Evolutionary conservation across 2,329 filamentous ascomycete species (phyloP).

Genomic region (Pezicula rhizophila): DNA sequence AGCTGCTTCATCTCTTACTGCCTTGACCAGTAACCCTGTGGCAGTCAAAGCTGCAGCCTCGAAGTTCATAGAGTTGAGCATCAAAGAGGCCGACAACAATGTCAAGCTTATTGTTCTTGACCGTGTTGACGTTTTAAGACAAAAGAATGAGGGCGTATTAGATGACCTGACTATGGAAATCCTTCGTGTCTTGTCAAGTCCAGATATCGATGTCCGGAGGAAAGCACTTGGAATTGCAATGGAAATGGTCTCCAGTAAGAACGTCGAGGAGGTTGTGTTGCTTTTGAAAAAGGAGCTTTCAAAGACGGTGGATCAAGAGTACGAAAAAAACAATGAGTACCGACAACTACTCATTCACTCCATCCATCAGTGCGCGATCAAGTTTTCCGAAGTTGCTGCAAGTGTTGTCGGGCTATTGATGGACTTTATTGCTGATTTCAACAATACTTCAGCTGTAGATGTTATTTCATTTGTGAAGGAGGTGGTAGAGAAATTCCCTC

Average conservation of each 20-base stretch:
- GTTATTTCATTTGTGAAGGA: slow-evolving; percentile 99
- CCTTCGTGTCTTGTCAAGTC: slow-evolving; percentile 85
- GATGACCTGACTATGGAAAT: slow-evolving; percentile 98
- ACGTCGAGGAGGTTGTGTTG: slow-evolving; percentile 94
- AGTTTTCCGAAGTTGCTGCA: slow-evolving; percentile 95
- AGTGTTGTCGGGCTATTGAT: slow-evolving; percentile 95
- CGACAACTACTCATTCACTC: slow-evolving; percentile 92
- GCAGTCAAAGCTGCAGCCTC: slow-evolving; percentile 93
- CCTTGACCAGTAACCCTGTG: slow-evolving; percentile 91
- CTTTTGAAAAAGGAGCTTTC: slow-evolving; percentile 94
- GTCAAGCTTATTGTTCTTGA: slow-evolving; percentile 98
- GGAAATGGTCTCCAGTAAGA: slow-evolving; percentile 98
- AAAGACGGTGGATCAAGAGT: slow-evolving; percentile 97
- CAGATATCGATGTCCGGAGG: slow-evolving; percentile 89
- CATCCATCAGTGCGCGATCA: slow-evolving; percentile 97
- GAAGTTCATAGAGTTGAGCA: slow-evolving; percentile 95
- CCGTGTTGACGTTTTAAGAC: slow-evolving; percentile 79
- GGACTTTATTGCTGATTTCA: slow-evolving; percentile 99
- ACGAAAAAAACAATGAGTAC: slow-evolving; percentile 96
- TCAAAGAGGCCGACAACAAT: slow-evolving; percentile 98
- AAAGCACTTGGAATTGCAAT: slow-evolving; percentile 87
- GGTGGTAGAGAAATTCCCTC: slow-evolving; percentile 95
- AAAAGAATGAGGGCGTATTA: slow-evolving; percentile 83
- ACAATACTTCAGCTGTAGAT: slow-evolving; percentile 92
- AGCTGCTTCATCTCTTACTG: slow-evolving; percentile 88